Base-by-base conservation (phyloP, 768 basidiomycete species). In the Dendrothele bispora region DNA sequence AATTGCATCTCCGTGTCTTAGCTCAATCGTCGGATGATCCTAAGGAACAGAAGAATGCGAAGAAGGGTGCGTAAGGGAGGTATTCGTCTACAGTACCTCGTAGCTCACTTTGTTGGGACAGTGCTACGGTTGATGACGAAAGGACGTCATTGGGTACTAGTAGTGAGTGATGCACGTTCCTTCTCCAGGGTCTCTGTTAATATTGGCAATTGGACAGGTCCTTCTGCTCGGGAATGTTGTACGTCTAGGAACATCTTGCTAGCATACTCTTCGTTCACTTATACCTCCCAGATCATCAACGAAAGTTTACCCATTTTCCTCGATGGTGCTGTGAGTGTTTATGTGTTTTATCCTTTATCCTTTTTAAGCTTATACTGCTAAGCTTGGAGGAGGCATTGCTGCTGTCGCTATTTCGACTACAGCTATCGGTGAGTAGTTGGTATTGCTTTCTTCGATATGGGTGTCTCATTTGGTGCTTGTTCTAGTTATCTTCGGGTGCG, bases 71-170 rank as follows among this genome's bases (percentile, higher is more conserved):
- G 63, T 48, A 21, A 26, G 26, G 28, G 39, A 12, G 6, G 36
- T 14, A 17, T 10, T n/a, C 21, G 49, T 18, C 20, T 15, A 5
- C 26, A 21, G 20, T 15, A 28, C 2, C 18, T 36, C 4, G 26
- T 38, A n/a, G n/a, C 24, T 28, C 26, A 27, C 11, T 7, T 32
- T 28, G 26, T 14, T 47, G 21, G 47, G 26, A 1, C 7, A 84
- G 83, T 84, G 17, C 65, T 84, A 27, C 61, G 59, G 8, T 62
- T 84, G 14, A 77, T 85, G 76, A 64, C 71, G 29, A 78, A 73
- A 53, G 88, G 90, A 0, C 79, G 91, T 3, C 91, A 94, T 65
- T 94, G 95, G 95, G 92, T 98, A 11, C 79, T 98, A 7, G 95
- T 97, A 43, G 94, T 92, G 59, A 43, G 75, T 43, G 58, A 49